Evolutionary conservation across 441 rosid genomes (phyloP).

Genomic region (Arabidopsis hybrid): DNA sequence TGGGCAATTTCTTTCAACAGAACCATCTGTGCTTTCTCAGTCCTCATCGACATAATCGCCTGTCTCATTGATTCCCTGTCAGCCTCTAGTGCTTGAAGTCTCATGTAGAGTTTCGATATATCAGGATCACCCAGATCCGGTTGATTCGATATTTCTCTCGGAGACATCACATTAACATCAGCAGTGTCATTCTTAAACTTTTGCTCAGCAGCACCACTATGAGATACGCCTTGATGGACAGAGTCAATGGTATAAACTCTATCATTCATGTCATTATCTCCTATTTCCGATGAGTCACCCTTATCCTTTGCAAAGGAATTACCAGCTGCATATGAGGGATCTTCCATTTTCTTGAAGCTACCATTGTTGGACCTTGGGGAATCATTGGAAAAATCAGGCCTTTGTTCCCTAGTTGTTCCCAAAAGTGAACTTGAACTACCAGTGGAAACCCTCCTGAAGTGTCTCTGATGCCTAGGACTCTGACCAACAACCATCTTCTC

Average conservation of each 20-base stretch:
- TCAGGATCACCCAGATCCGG: constrained; percentile 73
- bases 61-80: constrained; percentile 99
- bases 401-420: constrained; percentile 54
- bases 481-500: constrained; percentile 86
- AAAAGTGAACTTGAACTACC: constrained; percentile 67
- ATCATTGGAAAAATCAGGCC: constrained; percentile 52
- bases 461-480: constrained; percentile 73
- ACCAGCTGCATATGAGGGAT: constrained; percentile 41
- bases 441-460: constrained; percentile 57
- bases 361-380: constrained; percentile 58
- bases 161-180: constrained; percentile 61
- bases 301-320: constrained; percentile 45
- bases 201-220: constrained; percentile 30
- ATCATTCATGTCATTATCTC: constrained; percentile 75
- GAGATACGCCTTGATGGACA: constrained; percentile 54
- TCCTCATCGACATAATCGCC: constrained; percentile 91
- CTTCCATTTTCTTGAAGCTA: constrained; percentile 64
- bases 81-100: constrained; percentile 98
- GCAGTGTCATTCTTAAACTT: constrained; percentile 45
- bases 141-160: constrained; percentile 52
- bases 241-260: constrained; percentile 95
- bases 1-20: constrained; percentile 96
- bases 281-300: constrained; percentile 62
- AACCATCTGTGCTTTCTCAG: constrained; percentile 90
- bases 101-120: constrained; percentile 77